These are phyloP conservation scores for Trichosporon sp. DNA, from an alignment of 1,284 basidiomycete genomes.

Conservation along the genomic window DNA sequence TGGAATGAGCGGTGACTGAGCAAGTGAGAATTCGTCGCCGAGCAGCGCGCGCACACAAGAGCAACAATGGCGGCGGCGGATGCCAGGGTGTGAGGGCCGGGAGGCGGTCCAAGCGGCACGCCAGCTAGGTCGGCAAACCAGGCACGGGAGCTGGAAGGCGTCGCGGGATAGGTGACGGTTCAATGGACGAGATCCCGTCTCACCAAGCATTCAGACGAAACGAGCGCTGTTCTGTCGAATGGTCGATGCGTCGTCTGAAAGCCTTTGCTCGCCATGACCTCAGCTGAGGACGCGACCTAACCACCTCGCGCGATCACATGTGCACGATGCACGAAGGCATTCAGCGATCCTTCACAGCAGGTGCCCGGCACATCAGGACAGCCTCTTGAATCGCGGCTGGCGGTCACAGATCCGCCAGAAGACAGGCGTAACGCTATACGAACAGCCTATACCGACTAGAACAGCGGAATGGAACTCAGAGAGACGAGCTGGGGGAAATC, in stretches of 20 bases:
- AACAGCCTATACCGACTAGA: too few relatives aligned
- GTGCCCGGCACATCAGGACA: constrained; percentile 3
- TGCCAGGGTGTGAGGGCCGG: constrained; percentile 4
- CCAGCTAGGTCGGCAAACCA: background rate
- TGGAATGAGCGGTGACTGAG: background rate
- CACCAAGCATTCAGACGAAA: background rate
- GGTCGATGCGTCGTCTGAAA: background rate
- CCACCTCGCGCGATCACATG: background rate
- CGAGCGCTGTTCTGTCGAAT: background rate
- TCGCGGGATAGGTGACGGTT: background rate
- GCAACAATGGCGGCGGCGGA: constrained; percentile 12
- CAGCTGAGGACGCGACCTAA: background rate
- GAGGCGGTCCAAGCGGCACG: constrained; percentile 2
- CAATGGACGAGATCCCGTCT: constrained; percentile 10
- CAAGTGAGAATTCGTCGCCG: constrained; percentile 7
- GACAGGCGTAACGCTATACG: too few relatives aligned
- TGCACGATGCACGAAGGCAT: background rate
- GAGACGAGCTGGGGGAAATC: too few relatives aligned
- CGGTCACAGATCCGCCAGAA: too few relatives aligned
- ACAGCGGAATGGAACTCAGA: too few relatives aligned
- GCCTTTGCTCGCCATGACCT: background rate
- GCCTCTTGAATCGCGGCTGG: background rate
- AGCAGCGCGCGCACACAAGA: background rate
- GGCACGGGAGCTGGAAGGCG: constrained; percentile 6
- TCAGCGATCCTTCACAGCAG: background rate